Evolutionary conservation across 305 asterid species (phyloP), one percentile per base, ranked within the genome.

Genomic region (Stenogyne calaminthoides): DNA sequence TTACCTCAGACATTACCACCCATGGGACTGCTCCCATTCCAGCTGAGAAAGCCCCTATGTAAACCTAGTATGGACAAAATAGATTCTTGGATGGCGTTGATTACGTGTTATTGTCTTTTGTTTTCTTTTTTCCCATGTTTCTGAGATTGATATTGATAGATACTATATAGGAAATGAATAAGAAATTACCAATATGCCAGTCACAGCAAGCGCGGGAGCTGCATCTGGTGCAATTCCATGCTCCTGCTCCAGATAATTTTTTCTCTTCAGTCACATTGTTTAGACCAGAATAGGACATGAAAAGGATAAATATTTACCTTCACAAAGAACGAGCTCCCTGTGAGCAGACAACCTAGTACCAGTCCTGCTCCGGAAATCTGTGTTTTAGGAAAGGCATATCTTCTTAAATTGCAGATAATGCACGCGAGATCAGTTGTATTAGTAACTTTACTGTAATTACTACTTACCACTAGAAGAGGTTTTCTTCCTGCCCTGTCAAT

Each of bases 11-110:
- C 99, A 92, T 95, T 73, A 95, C 89, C 69, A 95, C 98, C 99
- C 99, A 92, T 18, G 99, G 99, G 84, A 92, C 96, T 77, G 98
- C 99, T 76, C 96, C 98, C 99, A 95, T 95, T 77, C 98, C 99
- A 62, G 62, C 74, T 67, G 98, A 95, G 81, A 95, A 95, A 19
- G 97, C 74, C 12, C 89, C 96, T 60, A 95, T 85, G 77, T 89
- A 92, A 42, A 92, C 91, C 99, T 95, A 74, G 37, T 73, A 73
- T 36, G 37, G 15, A 77, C 46, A 72, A 64, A 56, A 57, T 27
- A 25, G 27, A 37, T 56, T 76, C 39, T 76, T 67, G 25, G 66
- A 57, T 58, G 27, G 63, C 20, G 7, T 8, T 39, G 2, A 59
- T 40, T 61, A 20, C 19, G 10, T 36, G 0, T 69, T 15, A 22